Evolutionary conservation across 2,329 filamentous ascomycete species (phyloP), one percentile per base, ranked within the genome.

Genomic region (Aspergillus flavus): DNA sequence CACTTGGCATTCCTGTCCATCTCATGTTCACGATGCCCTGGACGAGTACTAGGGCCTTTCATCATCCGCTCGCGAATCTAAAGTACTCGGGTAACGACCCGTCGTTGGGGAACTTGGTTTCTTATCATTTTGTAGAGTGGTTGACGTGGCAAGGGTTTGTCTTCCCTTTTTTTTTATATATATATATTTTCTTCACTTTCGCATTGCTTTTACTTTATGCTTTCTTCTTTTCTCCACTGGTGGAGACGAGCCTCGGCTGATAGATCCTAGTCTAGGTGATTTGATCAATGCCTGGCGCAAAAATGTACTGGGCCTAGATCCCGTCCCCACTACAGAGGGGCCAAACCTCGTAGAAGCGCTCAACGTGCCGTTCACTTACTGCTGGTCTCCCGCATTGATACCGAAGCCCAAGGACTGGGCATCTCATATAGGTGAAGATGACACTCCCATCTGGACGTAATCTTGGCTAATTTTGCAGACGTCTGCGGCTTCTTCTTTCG

Each of bases 11-110:
- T 12, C 83, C 83, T 2, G 67, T 85, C 2, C 83, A 85, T 66
- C 76, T 85, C 66, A 80, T 85, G 64, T 83, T 83, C 64, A 85
- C 77, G 10, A 85, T 85, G 83, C 83, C 83, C 2, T 85, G 80
- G 79, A 79, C 71, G 19, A 72, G 69, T 5, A 84, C 82, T 2
- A 70, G 67, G 36, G 75, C 73, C 1, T 84, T 84, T 66, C 78
- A 81, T 0, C 83, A 84, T 70, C 83, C 83, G 0, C 66, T 85
- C 56, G 82, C 82, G 0, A 84, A 84, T 66, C 61, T 85, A 23
- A 72, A 76, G 32, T 50, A 64, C 70, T 0, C 69, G 72, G 19
- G 72, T 69, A 19, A 77, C 80, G 53, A 67, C 69, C 1, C 65
- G 65, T 1, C 65, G 72, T 16, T 50, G 6, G 73, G 74, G 0